phyloP scores from a whole-genome alignment of 2,329 filamentous ascomycete species.

The Claviceps citrina region DNA sequence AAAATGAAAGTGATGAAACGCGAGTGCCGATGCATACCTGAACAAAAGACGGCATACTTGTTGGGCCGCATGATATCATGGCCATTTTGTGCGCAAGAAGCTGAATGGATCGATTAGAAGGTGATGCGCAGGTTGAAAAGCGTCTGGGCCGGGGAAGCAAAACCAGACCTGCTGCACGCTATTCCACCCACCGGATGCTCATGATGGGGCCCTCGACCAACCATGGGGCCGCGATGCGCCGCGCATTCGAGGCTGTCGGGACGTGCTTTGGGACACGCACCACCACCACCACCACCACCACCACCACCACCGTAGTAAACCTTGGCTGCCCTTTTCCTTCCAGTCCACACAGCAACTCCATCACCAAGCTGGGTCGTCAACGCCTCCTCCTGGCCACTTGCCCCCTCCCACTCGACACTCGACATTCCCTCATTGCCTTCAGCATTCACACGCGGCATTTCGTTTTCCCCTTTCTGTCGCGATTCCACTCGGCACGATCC shows the following conservation, averaged over 20 bases:
- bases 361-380: not conserved
- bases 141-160: not conserved
- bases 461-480: not conserved
- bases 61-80: not conserved
- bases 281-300: not conserved
- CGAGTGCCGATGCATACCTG: not conserved
- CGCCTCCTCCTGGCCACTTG: not conserved
- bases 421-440: too few species aligned
- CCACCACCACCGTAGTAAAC: not conserved
- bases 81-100: not conserved
- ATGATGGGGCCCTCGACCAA: slow-evolving; percentile 11
- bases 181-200: slow-evolving; percentile 3
- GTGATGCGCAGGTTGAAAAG: not conserved
- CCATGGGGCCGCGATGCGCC: slow-evolving; percentile 6
- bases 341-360: not conserved
- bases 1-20: not conserved
- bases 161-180: not conserved
- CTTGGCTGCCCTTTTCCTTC: not conserved
- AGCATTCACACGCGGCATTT: not conserved
- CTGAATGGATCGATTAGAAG: not conserved
- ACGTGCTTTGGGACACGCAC: slow-evolving; percentile 4
- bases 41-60: not conserved
- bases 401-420: not conserved
- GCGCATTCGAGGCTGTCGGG: slow-evolving; percentile 4
- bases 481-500: not conserved